phyloP scores from a whole-genome alignment of 192 early-diverging fungal species.

The Spinellus fusiger region DNA sequence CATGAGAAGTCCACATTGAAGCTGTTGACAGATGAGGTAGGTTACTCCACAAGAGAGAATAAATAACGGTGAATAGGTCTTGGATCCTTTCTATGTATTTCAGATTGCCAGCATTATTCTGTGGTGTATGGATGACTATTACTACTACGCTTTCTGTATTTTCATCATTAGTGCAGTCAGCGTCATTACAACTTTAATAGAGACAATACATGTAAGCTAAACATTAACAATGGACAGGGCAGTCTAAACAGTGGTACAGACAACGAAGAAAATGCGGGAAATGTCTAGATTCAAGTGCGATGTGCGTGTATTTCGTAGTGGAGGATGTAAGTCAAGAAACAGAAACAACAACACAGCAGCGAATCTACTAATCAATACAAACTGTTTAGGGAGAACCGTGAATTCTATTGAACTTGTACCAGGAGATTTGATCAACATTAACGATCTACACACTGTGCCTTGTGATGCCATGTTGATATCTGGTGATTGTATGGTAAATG shows the following conservation, averaged over 20 bases:
- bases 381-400: constrained; percentile 17
- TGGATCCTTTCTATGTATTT: constrained; percentile 82
- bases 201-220: constrained; percentile 53
- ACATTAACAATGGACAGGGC: neutral
- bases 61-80: constrained; percentile 28
- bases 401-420: constrained; percentile 73
- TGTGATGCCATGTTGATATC: constrained; percentile 91
- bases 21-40: constrained; percentile 60
- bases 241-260: constrained; percentile 24
- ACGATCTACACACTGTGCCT: constrained; percentile 62
- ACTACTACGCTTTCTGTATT: constrained; percentile 92
- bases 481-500: constrained; percentile 97
- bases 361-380: constrained; percentile 27
- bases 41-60: neutral
- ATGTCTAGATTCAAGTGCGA: constrained; percentile 87
- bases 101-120: constrained; percentile 70
- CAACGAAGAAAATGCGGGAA: constrained; percentile 65
- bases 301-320: constrained; percentile 66
- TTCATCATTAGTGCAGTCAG: constrained; percentile 79
- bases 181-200: constrained; percentile 69
- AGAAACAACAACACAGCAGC: constrained; percentile 10
- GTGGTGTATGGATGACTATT: constrained; percentile 90
- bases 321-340: constrained; percentile 40
- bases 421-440: constrained; percentile 89
- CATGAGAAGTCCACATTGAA: constrained; percentile 53